phyloP scores from a whole-genome alignment of 352 stramenopile genomes.

The Phytophthora colocasiae region DNA sequence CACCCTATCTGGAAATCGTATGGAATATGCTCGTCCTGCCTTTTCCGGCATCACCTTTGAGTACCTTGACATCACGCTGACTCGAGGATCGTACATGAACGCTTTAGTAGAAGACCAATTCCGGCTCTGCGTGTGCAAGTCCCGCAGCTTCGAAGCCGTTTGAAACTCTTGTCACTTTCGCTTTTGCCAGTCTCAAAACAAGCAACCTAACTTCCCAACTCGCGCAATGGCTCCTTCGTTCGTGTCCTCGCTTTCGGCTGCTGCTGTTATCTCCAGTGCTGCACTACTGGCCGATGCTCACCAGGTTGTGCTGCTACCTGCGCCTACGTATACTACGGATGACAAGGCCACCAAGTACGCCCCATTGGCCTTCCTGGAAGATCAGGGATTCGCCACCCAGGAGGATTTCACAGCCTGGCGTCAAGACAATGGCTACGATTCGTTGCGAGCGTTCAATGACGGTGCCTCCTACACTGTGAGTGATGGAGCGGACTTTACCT shows the following conservation, averaged over 20 bases:
- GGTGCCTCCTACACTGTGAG: slow-evolving; percentile 43
- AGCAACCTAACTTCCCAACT: neutral
- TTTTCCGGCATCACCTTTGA: slow-evolving; percentile 21
- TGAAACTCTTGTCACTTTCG: slow-evolving; percentile 20
- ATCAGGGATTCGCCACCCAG: slow-evolving; percentile 50
- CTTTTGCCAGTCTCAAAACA: slow-evolving; percentile 19
- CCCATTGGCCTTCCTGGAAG: slow-evolving; percentile 55
- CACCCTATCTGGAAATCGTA: slow-evolving; percentile 26
- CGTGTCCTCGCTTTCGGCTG: slow-evolving; percentile 26
- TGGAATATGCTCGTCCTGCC: slow-evolving; percentile 25
- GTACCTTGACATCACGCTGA: slow-evolving; percentile 1
- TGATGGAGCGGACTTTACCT: slow-evolving; percentile 41
- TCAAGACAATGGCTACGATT: slow-evolving; percentile 46
- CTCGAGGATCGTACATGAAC: slow-evolving; percentile 13
- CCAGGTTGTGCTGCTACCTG: slow-evolving; percentile 46
- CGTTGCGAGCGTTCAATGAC: slow-evolving; percentile 53
- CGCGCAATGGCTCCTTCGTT: slow-evolving; percentile 23
- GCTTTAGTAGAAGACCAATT: slow-evolving; percentile 18
- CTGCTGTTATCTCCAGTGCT: slow-evolving; percentile 28
- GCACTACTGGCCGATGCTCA: slow-evolving; percentile 37
- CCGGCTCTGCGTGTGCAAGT: neutral
- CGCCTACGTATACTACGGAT: slow-evolving; percentile 46
- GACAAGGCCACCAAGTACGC: slow-evolving; percentile 48
- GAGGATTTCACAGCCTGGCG: slow-evolving; percentile 53
- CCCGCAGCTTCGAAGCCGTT: neutral